These are phyloP conservation scores for Pleurozium schreberi DNA, from an alignment of 225 moss, liverwort and hornwort genomes.

Conservation along the genomic window DNA sequence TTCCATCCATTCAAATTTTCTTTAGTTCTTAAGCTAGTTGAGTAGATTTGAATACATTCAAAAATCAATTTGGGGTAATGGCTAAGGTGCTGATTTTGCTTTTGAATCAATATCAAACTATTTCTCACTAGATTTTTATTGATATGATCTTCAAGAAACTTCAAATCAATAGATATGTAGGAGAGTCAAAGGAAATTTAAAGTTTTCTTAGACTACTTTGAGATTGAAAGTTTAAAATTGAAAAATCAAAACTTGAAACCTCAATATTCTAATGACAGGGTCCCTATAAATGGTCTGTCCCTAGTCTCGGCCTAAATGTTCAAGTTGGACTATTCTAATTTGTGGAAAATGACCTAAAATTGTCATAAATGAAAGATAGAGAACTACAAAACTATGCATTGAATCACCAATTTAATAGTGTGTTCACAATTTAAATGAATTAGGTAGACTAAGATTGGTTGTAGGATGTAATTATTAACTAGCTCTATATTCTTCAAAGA, in stretches of 20 bases:
- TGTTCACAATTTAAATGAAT: background rate
- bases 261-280: background rate
- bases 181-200: background rate
- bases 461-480: no score
- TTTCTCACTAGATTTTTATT: no score
- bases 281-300: no score
- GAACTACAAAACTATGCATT: accelerated
- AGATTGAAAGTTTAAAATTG: no score
- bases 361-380: background rate
- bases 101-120: background rate
- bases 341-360: background rate
- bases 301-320: accelerated
- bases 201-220: accelerated
- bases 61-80: background rate
- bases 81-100: accelerated
- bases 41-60: background rate
- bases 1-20: background rate
- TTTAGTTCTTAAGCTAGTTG: background rate
- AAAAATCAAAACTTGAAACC: background rate
- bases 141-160: background rate
- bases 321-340: accelerated
- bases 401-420: background rate
- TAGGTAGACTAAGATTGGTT: no score
- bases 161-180: accelerated
- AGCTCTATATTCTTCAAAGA: background rate